phyloP scores from a whole-genome alignment of 228 moss, liverwort and hornwort species.

The Sphagnum fallax region DNA sequence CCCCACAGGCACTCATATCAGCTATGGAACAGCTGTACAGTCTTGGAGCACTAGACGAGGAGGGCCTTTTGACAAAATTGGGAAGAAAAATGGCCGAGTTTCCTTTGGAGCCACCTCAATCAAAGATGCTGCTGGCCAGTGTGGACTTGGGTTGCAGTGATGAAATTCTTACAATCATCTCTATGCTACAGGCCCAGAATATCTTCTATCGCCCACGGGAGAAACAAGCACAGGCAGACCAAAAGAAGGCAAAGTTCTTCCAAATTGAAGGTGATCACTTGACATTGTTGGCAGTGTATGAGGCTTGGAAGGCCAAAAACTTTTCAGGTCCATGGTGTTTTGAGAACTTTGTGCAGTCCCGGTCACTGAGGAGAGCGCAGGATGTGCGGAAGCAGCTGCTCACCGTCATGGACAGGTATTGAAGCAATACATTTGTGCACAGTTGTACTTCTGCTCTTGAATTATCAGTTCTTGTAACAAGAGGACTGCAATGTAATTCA shows the following conservation, averaged over 20 bases:
- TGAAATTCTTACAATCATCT: slow-evolving; percentile 84
- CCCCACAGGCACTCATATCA: slow-evolving; percentile 91
- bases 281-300: slow-evolving; percentile 84
- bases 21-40: slow-evolving; percentile 96
- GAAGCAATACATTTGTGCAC: background rate
- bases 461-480: too few species aligned
- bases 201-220: slow-evolving; percentile 90
- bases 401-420: slow-evolving; percentile 86
- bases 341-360: slow-evolving; percentile 96
- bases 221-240: slow-evolving; percentile 98
- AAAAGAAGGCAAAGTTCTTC: slow-evolving; percentile 93
- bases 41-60: slow-evolving; percentile 96
- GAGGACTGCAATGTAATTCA: too few species aligned
- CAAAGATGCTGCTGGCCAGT: slow-evolving; percentile 93
- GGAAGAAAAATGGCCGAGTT: slow-evolving; percentile 99
- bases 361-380: slow-evolving; percentile 84
- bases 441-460: background rate
- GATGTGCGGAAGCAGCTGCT: slow-evolving; percentile 94
- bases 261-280: slow-evolving; percentile 98
- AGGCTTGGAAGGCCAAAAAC: slow-evolving; percentile 99
- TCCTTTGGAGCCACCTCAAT: slow-evolving; percentile 79
- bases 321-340: slow-evolving; percentile 98
- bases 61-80: slow-evolving; percentile 87
- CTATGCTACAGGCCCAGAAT: slow-evolving; percentile 92
- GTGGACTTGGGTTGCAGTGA: slow-evolving; percentile 93